A percentile compares a stretch with the other conserved stretches of the same genome.
These are phyloP conservation scores for Durusdinium trenchii DNA, from an alignment of 73 alveolate genomes.

Conservation along the genomic window DNA sequence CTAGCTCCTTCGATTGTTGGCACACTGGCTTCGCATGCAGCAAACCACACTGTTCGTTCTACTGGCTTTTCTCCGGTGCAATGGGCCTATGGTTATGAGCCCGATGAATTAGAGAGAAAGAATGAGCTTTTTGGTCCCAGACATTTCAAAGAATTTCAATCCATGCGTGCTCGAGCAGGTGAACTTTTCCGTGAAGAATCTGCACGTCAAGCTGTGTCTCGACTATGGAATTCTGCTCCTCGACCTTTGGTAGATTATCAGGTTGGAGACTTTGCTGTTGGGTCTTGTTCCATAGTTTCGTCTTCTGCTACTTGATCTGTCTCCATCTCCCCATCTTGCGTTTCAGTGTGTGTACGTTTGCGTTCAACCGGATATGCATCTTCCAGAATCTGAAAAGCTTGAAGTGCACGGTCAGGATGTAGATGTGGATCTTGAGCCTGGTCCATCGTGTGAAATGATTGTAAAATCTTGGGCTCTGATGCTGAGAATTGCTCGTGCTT, in stretches of 20 bases:
- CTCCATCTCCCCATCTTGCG: too few relatives aligned
- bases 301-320: neutral
- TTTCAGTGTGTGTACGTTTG: neutral
- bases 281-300: too few relatives aligned
- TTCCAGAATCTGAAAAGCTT: neutral
- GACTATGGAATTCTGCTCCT: slow-evolving; percentile 37
- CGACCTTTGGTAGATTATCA: neutral
- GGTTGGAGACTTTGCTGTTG: slow-evolving; percentile 52
- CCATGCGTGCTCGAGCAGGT: neutral
- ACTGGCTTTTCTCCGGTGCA: slow-evolving; percentile 47
- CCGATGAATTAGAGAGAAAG: neutral
- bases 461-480: neutral
- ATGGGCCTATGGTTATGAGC: slow-evolving; percentile 76
- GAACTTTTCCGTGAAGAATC: neutral
- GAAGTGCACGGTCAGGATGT: neutral
- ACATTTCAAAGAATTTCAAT: neutral
- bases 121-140: neutral
- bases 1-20: neutral
- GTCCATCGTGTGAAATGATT: neutral
- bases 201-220: neutral
- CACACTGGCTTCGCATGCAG: neutral
- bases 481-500: neutral
- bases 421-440: neutral
- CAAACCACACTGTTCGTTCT: neutral
- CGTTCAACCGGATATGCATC: neutral